Evolutionary conservation across 2,329 filamentous ascomycete species (phyloP), one percentile per base, ranked within the genome.

Genomic region (Pseudovirgaria hyperparasitica): DNA sequence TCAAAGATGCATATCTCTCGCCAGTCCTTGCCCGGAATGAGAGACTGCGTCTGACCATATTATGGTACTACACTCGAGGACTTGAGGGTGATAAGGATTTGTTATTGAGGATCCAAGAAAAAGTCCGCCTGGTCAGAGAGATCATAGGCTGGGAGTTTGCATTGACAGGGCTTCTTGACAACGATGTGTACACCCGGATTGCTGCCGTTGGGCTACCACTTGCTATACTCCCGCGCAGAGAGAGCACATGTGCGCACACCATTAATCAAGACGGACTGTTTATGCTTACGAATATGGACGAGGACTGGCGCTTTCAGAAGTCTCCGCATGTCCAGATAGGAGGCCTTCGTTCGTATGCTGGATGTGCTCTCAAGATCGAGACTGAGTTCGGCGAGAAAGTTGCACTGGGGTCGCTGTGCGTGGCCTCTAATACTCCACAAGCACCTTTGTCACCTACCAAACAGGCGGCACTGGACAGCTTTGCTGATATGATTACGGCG

Each of bases 71-170:
- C 18, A 58, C 58, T 1, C 44, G 46, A 16, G 50, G 50, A 4
- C 42, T 60, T 6, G 36, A 55, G 8, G 38, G 55, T 6, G 56
- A 64, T 27, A 34, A 34, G 5, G 57, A 61, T 19, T 42, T 63
- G 19, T 40, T 62, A 10, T 47, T 46, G 3, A 48, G 52, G 1
- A 35, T 64, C 4, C 57, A 60, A 15, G 55, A 61, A 15, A 62
- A 62, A 32, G 47, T 57, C 0, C 40, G 46, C 10, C 40, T 64
- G 3, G 57, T 54, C 0, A 43, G 53, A 14, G 52, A 62, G 13
- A 53, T 53, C 1, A 50, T 55, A 5, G 58, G 48, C 6, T 64
- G 61, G 60, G 60, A 64, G 6, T 59, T 52, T 28, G 58, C 50
- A n/a, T 54, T 62, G 11, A 45, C 60, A 5, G 61, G 60, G 2